Evolutionary conservation across 202 grass and related monocot species (phyloP).

Genomic region (Digitaria exilis): DNA sequence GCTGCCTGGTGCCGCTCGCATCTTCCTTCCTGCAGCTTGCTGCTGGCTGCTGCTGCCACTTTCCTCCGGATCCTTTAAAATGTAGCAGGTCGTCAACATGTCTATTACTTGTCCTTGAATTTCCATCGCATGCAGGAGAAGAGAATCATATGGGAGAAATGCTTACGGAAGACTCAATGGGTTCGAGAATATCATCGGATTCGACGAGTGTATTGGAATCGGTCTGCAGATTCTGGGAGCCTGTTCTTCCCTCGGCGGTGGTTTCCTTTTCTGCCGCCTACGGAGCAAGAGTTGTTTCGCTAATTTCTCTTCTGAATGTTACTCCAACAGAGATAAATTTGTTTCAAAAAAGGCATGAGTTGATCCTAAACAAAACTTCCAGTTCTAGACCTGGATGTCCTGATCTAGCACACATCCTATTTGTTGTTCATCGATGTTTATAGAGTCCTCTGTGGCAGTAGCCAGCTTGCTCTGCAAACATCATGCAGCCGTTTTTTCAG

Average conservation of each 20-base stretch:
- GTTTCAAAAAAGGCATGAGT: too few species aligned
- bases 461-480: slow-evolving; percentile 46
- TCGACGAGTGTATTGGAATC: neutral
- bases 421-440: slow-evolving; percentile 33
- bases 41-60: neutral
- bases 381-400: slow-evolving; percentile 41
- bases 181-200: slow-evolving; percentile 47
- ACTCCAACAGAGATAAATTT: too few species aligned
- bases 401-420: slow-evolving; percentile 31
- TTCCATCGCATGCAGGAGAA: neutral
- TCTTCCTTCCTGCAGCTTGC: slow-evolving; percentile 47
- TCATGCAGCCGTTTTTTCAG: neutral
- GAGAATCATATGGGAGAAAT: neutral
- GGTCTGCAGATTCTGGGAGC: slow-evolving; percentile 36
- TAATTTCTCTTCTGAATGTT: neutral
- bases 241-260: too few species aligned
- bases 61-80: slow-evolving; percentile 39
- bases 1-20: neutral
- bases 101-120: neutral
- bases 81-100: neutral
- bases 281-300: neutral
- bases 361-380: too few species aligned
- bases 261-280: slow-evolving; percentile 37
- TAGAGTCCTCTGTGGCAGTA: slow-evolving; percentile 6
- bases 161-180: slow-evolving; percentile 47